Percentiles rank a stretch among this genome's conserved stretches.
Evolutionary conservation across 2,329 filamentous ascomycete species (phyloP).

Genomic region (Aspergillus novofumigatus): DNA sequence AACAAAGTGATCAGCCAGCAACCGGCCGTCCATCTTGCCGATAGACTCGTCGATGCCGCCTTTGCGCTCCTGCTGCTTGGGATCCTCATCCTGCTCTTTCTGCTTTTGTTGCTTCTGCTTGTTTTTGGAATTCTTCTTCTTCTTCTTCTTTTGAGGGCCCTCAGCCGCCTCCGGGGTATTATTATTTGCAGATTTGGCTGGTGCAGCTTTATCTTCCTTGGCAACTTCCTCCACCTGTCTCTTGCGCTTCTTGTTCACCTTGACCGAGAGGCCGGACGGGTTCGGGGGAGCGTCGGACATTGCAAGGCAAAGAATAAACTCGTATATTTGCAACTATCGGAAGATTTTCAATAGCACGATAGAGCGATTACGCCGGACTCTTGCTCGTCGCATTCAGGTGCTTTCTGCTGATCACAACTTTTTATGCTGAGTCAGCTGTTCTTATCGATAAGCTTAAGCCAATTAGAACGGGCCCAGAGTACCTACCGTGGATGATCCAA

Average conservation of each 20-base stretch:
- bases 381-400: neutral
- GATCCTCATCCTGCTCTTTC: conserved; percentile 22
- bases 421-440: conserved; percentile 25
- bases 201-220: conserved; percentile 22
- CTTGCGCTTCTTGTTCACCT: conserved; percentile 40
- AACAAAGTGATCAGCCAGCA: conserved; percentile 81
- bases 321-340: neutral
- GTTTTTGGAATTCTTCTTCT: conserved; percentile 16
- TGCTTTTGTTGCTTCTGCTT: conserved; percentile 52
- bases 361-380: neutral
- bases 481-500: conserved; percentile 15
- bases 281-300: conserved; percentile 17
- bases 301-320: neutral
- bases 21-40: conserved; percentile 72
- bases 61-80: conserved; percentile 53
- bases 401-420: conserved; percentile 7
- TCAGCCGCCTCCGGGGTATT: conserved; percentile 12
- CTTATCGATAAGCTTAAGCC: conserved; percentile 32
- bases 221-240: conserved; percentile 32
- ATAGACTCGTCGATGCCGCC: conserved; percentile 76
- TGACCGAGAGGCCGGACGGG: conserved; percentile 27
- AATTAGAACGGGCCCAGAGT: conserved; percentile 12
- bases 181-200: conserved; percentile 14
- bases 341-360: neutral
- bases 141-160: conserved; percentile 31